Conservation (phyloP, 2,329 filamentous ascomycete species). For the Immersiporthe knoxdaviesiana region DNA sequence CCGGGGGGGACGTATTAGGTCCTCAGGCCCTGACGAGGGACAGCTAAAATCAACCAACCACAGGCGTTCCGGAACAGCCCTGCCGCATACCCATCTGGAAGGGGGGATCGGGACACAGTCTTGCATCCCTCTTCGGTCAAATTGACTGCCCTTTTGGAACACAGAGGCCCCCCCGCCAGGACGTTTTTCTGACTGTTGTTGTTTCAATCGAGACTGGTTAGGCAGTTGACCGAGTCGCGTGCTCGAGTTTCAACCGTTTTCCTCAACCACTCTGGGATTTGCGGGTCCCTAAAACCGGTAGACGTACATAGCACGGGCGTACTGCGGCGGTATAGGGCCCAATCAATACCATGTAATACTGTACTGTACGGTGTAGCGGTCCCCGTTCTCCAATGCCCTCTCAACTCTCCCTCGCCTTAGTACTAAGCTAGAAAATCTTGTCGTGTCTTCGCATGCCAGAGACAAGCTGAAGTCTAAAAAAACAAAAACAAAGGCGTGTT, state of each 20-base stretch:
- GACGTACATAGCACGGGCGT: neutral
- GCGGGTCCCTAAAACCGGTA: too few relatives aligned
- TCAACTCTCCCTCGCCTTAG: neutral
- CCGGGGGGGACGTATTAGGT: too few relatives aligned
- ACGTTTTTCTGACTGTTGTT: neutral
- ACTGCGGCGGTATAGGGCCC: neutral
- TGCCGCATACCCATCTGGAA: constrained; percentile 1
- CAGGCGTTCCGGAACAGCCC: neutral
- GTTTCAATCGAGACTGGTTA: neutral
- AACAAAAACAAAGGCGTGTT: neutral
- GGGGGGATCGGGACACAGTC: too few relatives aligned
- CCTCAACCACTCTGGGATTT: neutral
- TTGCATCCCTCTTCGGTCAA: neutral
- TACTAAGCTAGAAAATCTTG: too few relatives aligned
- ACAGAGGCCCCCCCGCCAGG: neutral
- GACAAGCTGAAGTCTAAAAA: neutral
- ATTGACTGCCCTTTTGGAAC: neutral
- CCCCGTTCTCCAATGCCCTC: too few relatives aligned
- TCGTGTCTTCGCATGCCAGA: neutral
- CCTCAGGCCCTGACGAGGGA: neutral
- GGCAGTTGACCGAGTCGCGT: neutral
- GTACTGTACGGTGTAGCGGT: neutral
- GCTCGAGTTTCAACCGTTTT: neutral
- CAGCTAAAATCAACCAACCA: neutral
- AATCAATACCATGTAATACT: neutral